Conservation (phyloP, 192 early-diverging fungal genomes). For the Coemansia sp. region DNA sequence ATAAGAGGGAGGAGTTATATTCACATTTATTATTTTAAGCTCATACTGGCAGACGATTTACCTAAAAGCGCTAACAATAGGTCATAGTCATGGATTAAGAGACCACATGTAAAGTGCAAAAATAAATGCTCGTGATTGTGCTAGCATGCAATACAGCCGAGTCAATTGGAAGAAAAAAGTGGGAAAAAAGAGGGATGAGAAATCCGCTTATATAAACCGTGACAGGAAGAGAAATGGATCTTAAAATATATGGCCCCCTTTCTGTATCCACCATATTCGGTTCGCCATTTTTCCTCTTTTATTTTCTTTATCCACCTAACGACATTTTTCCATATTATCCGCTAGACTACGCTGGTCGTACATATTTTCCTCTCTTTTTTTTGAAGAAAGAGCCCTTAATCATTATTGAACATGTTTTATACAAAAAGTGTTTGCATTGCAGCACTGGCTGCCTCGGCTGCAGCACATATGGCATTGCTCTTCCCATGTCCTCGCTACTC, state of each 20-base stretch:
- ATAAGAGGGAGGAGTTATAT: neutral
- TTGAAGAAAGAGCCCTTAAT: no score
- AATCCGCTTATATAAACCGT: neutral
- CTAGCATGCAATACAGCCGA: neutral
- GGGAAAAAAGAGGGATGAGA: neutral
- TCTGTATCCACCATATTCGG: no score
- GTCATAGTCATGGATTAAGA: neutral
- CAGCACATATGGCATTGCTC: slow-evolving; percentile 42
- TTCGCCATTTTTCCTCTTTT: no score
- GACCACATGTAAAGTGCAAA: neutral
- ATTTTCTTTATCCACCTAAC: neutral
- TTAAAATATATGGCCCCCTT: neutral
- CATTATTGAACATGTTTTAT: neutral
- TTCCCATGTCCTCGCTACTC: slow-evolving; percentile 46
- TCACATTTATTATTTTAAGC: neutral
- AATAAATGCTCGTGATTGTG: neutral
- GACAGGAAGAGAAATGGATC: no score
- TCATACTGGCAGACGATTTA: neutral
- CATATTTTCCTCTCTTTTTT: neutral
- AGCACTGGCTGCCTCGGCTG: slow-evolving; percentile 6
- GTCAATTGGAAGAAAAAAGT: neutral
- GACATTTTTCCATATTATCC: no score
- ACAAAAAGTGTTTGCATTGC: neutral
- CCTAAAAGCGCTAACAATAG: slow-evolving; percentile 5
- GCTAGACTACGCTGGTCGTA: neutral